These are phyloP conservation scores for Knufia fluminis DNA, from an alignment of 2,329 filamentous ascomycete species.

Conservation along the genomic window DNA sequence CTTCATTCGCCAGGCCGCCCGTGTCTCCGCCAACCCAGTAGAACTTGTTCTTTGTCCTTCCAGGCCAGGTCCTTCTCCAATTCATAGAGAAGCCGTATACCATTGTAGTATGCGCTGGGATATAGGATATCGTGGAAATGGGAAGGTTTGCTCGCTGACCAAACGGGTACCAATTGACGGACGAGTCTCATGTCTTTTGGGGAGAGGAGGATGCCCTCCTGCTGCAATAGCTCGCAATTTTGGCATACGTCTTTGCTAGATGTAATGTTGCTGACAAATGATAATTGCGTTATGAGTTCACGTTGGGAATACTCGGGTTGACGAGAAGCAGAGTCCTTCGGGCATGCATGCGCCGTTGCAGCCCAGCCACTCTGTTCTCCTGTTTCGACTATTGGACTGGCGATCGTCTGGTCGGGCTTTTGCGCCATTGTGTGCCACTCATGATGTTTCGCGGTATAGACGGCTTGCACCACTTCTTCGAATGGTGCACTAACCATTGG, in stretches of 20 bases:
- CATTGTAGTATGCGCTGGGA: conserved; percentile 94
- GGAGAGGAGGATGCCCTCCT: neutral
- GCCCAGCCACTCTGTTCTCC: conserved; percentile 3
- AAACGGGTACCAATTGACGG: conserved; percentile 82
- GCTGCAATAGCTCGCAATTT: neutral
- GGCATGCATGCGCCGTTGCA: conserved; percentile 1
- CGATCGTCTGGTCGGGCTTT: neutral
- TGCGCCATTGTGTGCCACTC: neutral
- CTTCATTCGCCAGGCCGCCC: conserved; percentile 47
- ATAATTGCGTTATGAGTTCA: neutral
- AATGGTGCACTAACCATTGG: conserved; percentile 5
- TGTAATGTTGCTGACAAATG: conserved; percentile 10
- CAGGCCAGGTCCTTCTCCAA: conserved; percentile 59
- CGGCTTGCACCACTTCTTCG: neutral
- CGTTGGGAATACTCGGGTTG: neutral
- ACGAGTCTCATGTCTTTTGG: conserved; percentile 1
- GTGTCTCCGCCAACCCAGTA: conserved; percentile 96
- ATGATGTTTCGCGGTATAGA: neutral
- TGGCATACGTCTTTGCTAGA: conserved; percentile 6
- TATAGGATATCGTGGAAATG: conserved; percentile 89
- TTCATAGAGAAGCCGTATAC: conserved; percentile 70
- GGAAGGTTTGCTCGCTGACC: conserved; percentile 88
- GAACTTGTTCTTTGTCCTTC: conserved; percentile 64
- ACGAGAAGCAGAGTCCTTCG: neutral
- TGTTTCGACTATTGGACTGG: neutral